Conservation (phyloP, 345 rosid genomes). For the Eucalyptus caleyi region DNA sequence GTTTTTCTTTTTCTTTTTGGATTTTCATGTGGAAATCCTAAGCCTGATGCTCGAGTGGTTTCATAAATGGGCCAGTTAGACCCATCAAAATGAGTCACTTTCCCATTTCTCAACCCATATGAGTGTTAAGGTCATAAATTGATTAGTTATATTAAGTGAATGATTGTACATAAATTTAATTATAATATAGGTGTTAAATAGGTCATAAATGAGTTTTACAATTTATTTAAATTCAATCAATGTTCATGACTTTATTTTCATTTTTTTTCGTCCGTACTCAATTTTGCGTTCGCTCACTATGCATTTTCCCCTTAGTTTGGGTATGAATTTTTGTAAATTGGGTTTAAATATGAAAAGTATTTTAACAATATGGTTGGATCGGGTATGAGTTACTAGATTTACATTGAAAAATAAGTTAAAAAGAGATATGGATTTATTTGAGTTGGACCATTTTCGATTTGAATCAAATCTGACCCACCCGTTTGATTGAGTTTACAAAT, state of each 20-base stretch:
- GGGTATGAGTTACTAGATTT: too few relatives aligned
- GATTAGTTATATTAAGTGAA: too few relatives aligned
- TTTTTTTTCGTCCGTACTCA: rapidly evolving
- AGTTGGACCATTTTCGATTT: rapidly evolving
- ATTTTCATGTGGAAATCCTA: not conserved
- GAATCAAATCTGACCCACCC: rapidly evolving
- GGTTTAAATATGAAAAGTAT: too few relatives aligned
- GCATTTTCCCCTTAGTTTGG: not conserved
- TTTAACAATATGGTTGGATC: rapidly evolving
- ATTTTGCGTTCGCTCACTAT: rapidly evolving
- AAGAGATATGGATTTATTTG: too few relatives aligned
- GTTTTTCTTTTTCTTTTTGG: not conserved
- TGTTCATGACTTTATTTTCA: too few relatives aligned
- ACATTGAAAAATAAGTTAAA: not conserved
- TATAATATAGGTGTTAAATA: too few relatives aligned
- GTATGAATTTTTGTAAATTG: not conserved
- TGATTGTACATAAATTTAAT: not conserved
- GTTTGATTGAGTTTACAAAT: not conserved
- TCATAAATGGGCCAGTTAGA: not conserved
- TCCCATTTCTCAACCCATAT: too few relatives aligned
- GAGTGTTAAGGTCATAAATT: too few relatives aligned
- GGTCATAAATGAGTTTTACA: too few relatives aligned
- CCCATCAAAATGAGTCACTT: not conserved
- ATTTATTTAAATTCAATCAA: too few relatives aligned
- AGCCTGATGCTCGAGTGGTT: not conserved